phyloP scores from a whole-genome alignment of 306 rosid genomes.

The Potentilla sterilis region DNA sequence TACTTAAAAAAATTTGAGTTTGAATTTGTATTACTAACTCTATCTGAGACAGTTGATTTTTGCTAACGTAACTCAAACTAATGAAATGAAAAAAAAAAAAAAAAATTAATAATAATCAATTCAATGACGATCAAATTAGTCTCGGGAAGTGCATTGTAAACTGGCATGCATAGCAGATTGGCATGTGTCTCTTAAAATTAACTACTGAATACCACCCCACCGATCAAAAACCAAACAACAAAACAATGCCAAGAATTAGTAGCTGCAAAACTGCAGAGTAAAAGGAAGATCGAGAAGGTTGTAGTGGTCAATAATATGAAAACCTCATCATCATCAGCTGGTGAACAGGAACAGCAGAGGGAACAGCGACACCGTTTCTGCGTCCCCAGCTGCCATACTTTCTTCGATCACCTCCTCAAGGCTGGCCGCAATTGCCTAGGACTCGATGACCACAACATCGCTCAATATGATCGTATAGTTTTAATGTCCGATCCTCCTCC shows the following conservation, averaged over 20 bases:
- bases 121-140: too few relatives aligned
- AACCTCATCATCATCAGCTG: not conserved
- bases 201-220: not conserved
- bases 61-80: too few relatives aligned
- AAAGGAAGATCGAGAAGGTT: not conserved
- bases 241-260: too few relatives aligned
- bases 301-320: not conserved
- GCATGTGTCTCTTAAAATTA: not conserved
- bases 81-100: too few relatives aligned
- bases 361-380: not conserved
- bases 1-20: too few relatives aligned
- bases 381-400: slow-evolving; percentile 29
- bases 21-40: too few relatives aligned
- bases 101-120: too few relatives aligned
- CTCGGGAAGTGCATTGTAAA: too few relatives aligned
- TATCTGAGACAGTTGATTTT: too few relatives aligned
- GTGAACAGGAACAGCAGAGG: not conserved
- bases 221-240: not conserved
- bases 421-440: slow-evolving; percentile 40
- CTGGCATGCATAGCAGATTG: not conserved
- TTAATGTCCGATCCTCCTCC: not conserved
- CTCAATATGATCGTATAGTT: not conserved
- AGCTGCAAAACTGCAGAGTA: not conserved
- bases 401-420: slow-evolving; percentile 31
- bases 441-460: slow-evolving; percentile 1